These are phyloP conservation scores for Henckelia pumila DNA, from an alignment of 257 asterid species.

Conservation along the genomic window DNA sequence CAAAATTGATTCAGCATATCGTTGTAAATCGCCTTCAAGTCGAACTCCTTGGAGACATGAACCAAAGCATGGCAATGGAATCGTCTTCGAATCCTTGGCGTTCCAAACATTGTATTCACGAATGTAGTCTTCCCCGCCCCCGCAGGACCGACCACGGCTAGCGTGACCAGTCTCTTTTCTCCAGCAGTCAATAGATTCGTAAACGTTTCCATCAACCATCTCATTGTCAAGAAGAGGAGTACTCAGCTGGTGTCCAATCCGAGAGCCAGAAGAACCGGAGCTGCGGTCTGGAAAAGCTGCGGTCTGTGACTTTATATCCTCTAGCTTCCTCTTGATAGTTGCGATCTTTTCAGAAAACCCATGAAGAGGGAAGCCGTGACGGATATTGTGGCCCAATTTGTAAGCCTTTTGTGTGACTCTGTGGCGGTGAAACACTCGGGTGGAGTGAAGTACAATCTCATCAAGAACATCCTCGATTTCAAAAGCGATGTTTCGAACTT, in stretches of 20 bases:
- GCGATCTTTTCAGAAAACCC: conserved; percentile 9
- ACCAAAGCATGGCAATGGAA: conserved; percentile 41
- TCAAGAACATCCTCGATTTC: conserved; percentile 36
- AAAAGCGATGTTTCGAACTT: conserved; percentile 20
- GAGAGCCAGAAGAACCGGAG: background rate
- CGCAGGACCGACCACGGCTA: conserved; percentile 31
- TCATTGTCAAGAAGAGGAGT: conserved; percentile 32
- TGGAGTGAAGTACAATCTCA: conserved; percentile 25
- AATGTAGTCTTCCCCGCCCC: conserved; percentile 38
- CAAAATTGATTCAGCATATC: conserved; percentile 22
- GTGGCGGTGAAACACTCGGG: conserved; percentile 19
- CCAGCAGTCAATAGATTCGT: conserved; percentile 7
- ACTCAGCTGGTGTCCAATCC: conserved; percentile 10
- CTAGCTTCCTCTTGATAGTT: background rate
- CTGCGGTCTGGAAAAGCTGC: background rate
- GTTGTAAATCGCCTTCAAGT: background rate
- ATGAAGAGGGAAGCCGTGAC: conserved; percentile 11
- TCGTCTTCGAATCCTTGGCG: conserved; percentile 4
- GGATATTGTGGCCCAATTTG: background rate
- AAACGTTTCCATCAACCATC: conserved; percentile 27
- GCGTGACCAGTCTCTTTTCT: conserved; percentile 12
- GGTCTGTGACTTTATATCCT: background rate
- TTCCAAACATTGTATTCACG: conserved; percentile 26
- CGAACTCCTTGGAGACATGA: background rate
- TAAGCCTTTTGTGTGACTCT: background rate